Percentiles rank a stretch among this genome's conserved stretches.
phyloP scores from a whole-genome alignment of 2,329 filamentous ascomycete species.

The Colletotrichum tofieldiae region DNA sequence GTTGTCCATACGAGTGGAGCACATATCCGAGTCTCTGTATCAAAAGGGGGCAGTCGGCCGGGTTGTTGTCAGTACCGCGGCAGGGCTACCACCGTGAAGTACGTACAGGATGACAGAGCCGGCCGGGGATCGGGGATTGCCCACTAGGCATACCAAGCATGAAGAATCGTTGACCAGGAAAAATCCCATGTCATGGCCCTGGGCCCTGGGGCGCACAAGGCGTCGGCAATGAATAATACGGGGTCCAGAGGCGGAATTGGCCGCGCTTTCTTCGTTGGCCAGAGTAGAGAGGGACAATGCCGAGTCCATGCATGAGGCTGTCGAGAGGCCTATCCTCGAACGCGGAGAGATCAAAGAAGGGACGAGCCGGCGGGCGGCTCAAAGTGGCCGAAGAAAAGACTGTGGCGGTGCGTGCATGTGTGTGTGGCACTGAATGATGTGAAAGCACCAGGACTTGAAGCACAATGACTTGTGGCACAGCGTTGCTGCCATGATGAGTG shows the following conservation, averaged over 20 bases:
- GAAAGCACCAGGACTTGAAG: not conserved
- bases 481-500: not conserved
- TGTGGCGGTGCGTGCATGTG: constrained; percentile 1
- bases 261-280: not conserved
- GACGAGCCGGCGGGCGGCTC: too few relatives aligned
- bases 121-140: constrained; percentile 6
- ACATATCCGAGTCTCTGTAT: constrained; percentile 6
- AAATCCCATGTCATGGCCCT: not conserved
- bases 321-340: constrained; percentile 12
- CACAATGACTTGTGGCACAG: not conserved
- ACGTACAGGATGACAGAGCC: not conserved
- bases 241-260: not conserved
- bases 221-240: constrained; percentile 5
- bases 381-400: not conserved
- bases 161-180: not conserved
- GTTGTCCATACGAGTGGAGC: constrained; percentile 1
- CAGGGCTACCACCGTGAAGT: not conserved
- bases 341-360: constrained; percentile 5
- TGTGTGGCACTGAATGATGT: not conserved
- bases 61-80: not conserved
- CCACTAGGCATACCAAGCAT: not conserved
- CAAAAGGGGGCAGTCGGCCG: not conserved
- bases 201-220: not conserved
- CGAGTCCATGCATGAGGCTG: constrained; percentile 2
- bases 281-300: not conserved